Conservation (phyloP, 2,329 filamentous ascomycete species). For the Fusarium sp. region DNA sequence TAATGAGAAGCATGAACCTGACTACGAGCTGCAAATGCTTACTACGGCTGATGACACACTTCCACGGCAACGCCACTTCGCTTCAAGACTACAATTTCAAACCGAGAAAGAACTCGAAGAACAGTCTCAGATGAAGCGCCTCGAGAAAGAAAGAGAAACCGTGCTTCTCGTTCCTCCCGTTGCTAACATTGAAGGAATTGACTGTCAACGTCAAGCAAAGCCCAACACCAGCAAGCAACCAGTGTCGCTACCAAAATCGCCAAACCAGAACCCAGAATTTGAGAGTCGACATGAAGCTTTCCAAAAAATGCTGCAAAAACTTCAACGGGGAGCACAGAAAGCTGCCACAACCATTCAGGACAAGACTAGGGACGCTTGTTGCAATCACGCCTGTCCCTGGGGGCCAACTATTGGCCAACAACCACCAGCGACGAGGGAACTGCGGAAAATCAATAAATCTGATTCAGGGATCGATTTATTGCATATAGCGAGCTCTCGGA, state of each 20-base stretch:
- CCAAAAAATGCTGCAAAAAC: conserved; percentile 48
- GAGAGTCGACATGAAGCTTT: conserved; percentile 46
- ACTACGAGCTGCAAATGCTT: conserved; percentile 19
- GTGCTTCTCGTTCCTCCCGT: conserved; percentile 40
- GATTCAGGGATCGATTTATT: conserved; percentile 25
- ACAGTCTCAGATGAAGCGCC: background rate
- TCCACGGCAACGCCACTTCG: conserved; percentile 6
- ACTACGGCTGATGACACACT: conserved; percentile 8
- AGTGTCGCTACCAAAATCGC: background rate
- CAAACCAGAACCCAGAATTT: conserved; percentile 13
- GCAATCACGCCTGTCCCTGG: conserved; percentile 14
- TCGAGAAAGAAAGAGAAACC: conserved; percentile 28
- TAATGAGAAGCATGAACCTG: background rate
- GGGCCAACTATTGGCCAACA: background rate
- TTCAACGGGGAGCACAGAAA: conserved; percentile 33
- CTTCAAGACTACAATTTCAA: background rate
- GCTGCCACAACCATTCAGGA: conserved; percentile 5
- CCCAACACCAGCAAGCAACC: background rate
- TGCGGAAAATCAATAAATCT: conserved; percentile 8
- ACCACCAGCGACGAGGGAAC: background rate
- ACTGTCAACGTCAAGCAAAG: background rate
- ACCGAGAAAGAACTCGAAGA: background rate
- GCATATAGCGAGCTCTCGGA: background rate
- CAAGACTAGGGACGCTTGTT: background rate
- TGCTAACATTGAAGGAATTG: conserved; percentile 17